These are phyloP conservation scores for Phytopythium sindhum DNA, from an alignment of 352 stramenopile genomes.

Conservation along the genomic window DNA sequence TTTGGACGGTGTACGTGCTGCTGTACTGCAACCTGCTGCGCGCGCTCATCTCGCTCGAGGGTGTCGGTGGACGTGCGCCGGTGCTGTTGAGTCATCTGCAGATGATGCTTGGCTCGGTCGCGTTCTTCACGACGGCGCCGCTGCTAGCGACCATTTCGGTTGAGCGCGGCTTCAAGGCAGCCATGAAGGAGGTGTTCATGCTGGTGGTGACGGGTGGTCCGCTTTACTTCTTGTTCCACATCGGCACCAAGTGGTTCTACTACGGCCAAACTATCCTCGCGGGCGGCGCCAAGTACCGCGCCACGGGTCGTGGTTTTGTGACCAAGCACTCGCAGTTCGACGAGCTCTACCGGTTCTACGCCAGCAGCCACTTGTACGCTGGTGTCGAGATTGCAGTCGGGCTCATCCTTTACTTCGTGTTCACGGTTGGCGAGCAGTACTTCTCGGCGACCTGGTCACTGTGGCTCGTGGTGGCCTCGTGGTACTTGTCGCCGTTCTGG, in stretches of 20 bases:
- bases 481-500: slow-evolving; percentile 96
- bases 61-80: slow-evolving; percentile 89
- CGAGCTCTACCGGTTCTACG: slow-evolving; percentile 98
- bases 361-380: slow-evolving; percentile 96
- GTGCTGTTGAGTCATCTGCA: slow-evolving; percentile 95
- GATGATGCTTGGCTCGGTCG: slow-evolving; percentile 95
- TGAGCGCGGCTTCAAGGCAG: slow-evolving; percentile 96
- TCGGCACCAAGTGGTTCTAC: slow-evolving; percentile 99
- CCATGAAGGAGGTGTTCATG: slow-evolving; percentile 91
- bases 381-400: slow-evolving; percentile 90
- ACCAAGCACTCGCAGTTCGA: slow-evolving; percentile 98
- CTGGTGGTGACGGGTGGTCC: slow-evolving; percentile 97
- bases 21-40: slow-evolving; percentile 96
- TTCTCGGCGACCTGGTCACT: slow-evolving; percentile 97
- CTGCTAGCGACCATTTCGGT: slow-evolving; percentile 97
- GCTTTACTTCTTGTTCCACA: slow-evolving; percentile 99
- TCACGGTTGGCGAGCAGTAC: slow-evolving; percentile 95
- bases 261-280: slow-evolving; percentile 98
- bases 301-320: slow-evolving; percentile 97
- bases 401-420: slow-evolving; percentile 93
- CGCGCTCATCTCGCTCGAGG: slow-evolving; percentile 91
- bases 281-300: slow-evolving; percentile 97
- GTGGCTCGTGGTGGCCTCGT: slow-evolving; percentile 89
- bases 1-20: slow-evolving; percentile 97
- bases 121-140: slow-evolving; percentile 96